Evolutionary conservation across 2,329 filamentous ascomycete species (phyloP).

Genomic region (Lasiodiplodia sp.): DNA sequence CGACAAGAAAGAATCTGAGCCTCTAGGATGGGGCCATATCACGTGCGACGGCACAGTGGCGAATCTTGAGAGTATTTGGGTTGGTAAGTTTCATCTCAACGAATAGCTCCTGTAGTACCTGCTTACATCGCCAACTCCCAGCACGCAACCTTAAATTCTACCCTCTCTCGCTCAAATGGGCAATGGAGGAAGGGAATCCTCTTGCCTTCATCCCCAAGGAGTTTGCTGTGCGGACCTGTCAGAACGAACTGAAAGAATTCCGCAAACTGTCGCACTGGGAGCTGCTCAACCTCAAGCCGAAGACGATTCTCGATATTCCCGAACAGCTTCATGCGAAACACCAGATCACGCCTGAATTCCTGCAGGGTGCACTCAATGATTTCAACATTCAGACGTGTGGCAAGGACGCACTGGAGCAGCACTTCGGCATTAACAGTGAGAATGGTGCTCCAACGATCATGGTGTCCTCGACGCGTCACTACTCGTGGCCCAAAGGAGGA

Average conservation of each 20-base stretch:
- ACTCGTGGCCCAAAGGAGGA: constrained; percentile 58
- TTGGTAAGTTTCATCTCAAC: neutral
- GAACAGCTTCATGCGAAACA: constrained; percentile 48
- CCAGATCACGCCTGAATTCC: constrained; percentile 49
- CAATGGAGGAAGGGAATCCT: constrained; percentile 35
- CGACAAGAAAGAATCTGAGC: constrained; percentile 33
- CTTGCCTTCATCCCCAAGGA: constrained; percentile 41
- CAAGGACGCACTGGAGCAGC: constrained; percentile 47
- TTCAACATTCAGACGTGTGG: constrained; percentile 53
- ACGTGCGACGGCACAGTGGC: constrained; percentile 57
- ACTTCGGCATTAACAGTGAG: constrained; percentile 38
- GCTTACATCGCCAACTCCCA: too few relatives aligned
- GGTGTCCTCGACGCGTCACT: constrained; percentile 54
- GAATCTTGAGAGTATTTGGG: constrained; percentile 59
- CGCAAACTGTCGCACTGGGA: constrained; percentile 51
- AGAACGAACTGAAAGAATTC: constrained; percentile 46
- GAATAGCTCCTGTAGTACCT: accelerated
- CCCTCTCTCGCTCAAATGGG: constrained; percentile 49
- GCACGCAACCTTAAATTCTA: constrained; percentile 59
- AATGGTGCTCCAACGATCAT: constrained; percentile 46
- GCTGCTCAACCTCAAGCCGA: constrained; percentile 54
- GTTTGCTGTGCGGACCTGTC: constrained; percentile 43
- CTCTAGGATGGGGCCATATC: constrained; percentile 54
- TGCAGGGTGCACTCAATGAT: constrained; percentile 42
- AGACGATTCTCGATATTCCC: constrained; percentile 51